Conservation (phyloP, 257 asterid genomes). For the Misopates orontium region DNA sequence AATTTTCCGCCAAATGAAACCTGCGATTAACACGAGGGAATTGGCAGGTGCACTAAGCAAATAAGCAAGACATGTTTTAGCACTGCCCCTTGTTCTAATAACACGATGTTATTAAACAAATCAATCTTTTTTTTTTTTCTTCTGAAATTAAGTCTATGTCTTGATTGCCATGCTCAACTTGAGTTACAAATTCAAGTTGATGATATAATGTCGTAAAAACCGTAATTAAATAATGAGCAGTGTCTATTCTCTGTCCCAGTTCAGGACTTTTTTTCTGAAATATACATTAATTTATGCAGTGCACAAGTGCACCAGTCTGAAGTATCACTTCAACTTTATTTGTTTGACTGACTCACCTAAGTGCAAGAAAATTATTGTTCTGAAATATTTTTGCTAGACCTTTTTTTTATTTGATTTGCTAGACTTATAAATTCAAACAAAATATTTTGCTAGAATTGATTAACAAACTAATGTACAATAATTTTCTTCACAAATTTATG, state of each 20-base stretch:
- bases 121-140: not conserved
- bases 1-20: too few species aligned
- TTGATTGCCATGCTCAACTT: too few species aligned
- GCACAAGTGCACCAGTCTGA: constrained; percentile 25
- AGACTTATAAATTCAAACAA: too few species aligned
- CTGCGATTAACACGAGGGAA: constrained; percentile 13
- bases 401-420: too few species aligned
- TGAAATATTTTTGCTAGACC: too few species aligned
- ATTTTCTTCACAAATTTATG: too few species aligned
- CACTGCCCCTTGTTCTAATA: constrained; percentile 30
- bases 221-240: constrained; percentile 15
- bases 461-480: too few species aligned
- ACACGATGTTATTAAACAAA: constrained; percentile 31
- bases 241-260: constrained; percentile 40
- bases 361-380: too few species aligned
- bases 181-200: not conserved
- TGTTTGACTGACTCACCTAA: constrained; percentile 15
- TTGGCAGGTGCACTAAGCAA: constrained; percentile 33
- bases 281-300: not conserved
- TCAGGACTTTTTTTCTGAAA: constrained; percentile 21
- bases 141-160: constrained; percentile 30
- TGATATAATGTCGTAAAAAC: not conserved
- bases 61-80: constrained; percentile 39
- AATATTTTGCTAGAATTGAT: too few species aligned
- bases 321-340: constrained; percentile 26